Evolutionary conservation across 2,329 filamentous ascomycete genomes (phyloP).

Genomic region (Geosmithia putterillii): DNA sequence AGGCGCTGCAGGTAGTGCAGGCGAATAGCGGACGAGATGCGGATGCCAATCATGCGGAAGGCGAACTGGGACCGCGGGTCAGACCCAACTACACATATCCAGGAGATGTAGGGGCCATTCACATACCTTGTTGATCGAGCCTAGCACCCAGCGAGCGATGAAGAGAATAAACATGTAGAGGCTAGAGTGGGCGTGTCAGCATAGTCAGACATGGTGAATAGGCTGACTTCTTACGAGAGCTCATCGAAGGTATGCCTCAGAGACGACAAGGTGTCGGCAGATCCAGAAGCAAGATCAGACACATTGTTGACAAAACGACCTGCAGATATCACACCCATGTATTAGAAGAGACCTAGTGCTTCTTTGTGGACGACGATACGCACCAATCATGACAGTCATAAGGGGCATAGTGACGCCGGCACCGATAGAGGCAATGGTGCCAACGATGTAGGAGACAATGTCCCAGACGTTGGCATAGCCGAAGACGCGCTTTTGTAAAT

Average conservation of each 20-base stretch:
- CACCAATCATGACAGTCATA: conserved; percentile 48
- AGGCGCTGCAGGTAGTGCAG: conserved; percentile 52
- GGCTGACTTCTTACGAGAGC: conserved; percentile 23
- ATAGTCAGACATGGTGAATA: background rate
- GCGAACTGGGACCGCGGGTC: too few relatives aligned
- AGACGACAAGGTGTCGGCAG: conserved; percentile 5
- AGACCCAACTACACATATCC: background rate
- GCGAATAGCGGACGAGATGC: conserved; percentile 48
- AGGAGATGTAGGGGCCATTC: conserved; percentile 1
- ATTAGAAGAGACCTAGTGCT: conserved; percentile 1
- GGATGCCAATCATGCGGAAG: conserved; percentile 50
- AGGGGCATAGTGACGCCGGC: conserved; percentile 43
- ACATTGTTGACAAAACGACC: conserved; percentile 36
- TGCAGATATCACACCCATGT: conserved; percentile 8
- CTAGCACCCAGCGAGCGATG: conserved; percentile 49
- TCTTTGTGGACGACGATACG: conserved; percentile 2
- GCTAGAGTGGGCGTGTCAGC: conserved; percentile 15
- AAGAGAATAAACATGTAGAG: conserved; percentile 63
- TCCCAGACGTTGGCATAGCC: conserved; percentile 41
- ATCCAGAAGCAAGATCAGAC: conserved; percentile 23
- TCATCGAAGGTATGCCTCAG: conserved; percentile 24
- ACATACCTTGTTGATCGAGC: conserved; percentile 44
- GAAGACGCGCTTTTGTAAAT: conserved; percentile 30
- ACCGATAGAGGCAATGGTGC: conserved; percentile 34
- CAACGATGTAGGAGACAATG: conserved; percentile 31